These are phyloP conservation scores for Cystobasidiaceae sp. DNA, from an alignment of 1,284 basidiomycete genomes.

Conservation along the genomic window DNA sequence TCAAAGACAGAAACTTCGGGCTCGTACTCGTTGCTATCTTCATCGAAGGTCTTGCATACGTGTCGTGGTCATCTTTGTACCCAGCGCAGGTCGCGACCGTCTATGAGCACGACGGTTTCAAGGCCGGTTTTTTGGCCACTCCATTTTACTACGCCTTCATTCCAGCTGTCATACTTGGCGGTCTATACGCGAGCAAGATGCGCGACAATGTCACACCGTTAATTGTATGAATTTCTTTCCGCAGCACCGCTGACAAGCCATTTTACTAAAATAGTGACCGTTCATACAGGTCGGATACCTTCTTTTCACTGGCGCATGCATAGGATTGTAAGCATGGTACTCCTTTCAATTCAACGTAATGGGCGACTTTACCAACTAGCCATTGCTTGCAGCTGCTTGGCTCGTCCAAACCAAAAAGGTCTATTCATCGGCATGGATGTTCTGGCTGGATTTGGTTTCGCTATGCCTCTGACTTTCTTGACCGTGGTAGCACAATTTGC, in stretches of 20 bases:
- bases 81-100: conserved; percentile 16
- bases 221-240: neutral
- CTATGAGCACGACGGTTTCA: conserved; percentile 25
- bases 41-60: conserved; percentile 31
- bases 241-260: neutral
- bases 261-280: neutral
- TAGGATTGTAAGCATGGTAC: conserved; percentile 10
- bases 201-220: conserved; percentile 14
- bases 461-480: conserved; percentile 18
- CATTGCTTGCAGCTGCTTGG: conserved; percentile 1
- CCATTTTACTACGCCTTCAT: conserved; percentile 28
- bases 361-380: neutral
- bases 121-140: neutral
- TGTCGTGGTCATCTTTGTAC: conserved; percentile 9
- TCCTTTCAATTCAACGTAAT: neutral
- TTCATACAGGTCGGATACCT: neutral
- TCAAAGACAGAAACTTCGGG: conserved; percentile 25
- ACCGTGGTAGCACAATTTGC: conserved; percentile 28
- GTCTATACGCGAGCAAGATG: conserved; percentile 9
- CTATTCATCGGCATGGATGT: conserved; percentile 9
- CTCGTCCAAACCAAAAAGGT: neutral
- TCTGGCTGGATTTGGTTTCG: conserved; percentile 13
- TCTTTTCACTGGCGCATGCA: conserved; percentile 5
- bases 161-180: conserved; percentile 2
- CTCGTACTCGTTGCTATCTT: conserved; percentile 13